These are phyloP conservation scores for Chalciporus chontae DNA, from an alignment of 768 basidiomycete genomes.

Conservation along the genomic window DNA sequence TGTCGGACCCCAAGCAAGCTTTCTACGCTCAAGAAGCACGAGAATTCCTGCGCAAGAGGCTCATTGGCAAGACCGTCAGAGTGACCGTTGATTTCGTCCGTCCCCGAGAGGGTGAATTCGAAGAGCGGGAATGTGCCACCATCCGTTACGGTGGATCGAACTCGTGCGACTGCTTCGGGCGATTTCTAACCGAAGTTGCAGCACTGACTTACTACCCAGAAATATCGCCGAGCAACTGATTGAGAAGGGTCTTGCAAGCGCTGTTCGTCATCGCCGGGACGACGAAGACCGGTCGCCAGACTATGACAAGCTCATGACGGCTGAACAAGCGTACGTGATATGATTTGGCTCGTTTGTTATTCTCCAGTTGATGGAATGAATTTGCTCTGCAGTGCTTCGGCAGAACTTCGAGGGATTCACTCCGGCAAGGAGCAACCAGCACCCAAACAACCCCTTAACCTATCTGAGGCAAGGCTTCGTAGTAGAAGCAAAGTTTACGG, in stretches of 20 bases:
- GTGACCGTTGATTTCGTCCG: constrained; percentile 88
- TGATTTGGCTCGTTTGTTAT: neutral
- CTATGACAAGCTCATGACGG: constrained; percentile 93
- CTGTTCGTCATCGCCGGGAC: constrained; percentile 88
- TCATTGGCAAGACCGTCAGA: constrained; percentile 87
- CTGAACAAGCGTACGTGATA: constrained; percentile 83
- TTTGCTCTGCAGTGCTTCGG: constrained; percentile 53
- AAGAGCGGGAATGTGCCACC: constrained; percentile 90
- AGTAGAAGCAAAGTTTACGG: no score
- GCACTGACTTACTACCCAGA: constrained; percentile 36
- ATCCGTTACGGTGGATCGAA: constrained; percentile 80
- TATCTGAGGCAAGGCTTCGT: constrained; percentile 69
- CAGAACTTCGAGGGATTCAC: constrained; percentile 82
- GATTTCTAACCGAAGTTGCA: neutral
- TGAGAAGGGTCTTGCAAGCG: constrained; percentile 88
- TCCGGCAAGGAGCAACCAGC: constrained; percentile 85
- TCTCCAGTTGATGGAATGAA: constrained; percentile 4
- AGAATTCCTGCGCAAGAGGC: constrained; percentile 87
- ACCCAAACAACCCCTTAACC: constrained; percentile 80
- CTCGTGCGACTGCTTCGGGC: constrained; percentile 45
- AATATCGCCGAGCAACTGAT: constrained; percentile 92
- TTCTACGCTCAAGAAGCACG: constrained; percentile 89
- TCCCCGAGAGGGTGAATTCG: constrained; percentile 89
- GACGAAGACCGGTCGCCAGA: constrained; percentile 96
- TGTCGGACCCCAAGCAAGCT: constrained; percentile 81